Percentiles rank a stretch among this genome's conserved stretches.
Evolutionary conservation across 345 rosid genomes (phyloP).

Genomic region (Crucihimalaya himalaica): DNA sequence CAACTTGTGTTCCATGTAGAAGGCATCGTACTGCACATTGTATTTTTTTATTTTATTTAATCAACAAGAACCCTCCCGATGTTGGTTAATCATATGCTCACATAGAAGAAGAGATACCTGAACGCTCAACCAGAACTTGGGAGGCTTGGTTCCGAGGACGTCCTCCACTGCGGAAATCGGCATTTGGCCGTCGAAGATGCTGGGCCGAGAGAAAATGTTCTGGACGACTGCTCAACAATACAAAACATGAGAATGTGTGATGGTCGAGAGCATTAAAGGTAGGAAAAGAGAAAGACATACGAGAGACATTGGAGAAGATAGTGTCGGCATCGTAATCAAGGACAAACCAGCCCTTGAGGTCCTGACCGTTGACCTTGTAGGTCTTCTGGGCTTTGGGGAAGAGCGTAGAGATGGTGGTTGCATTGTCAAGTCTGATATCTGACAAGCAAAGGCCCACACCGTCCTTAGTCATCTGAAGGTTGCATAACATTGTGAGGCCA

Average conservation of each 20-base stretch:
- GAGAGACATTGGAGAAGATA: slow-evolving; percentile 45
- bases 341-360: slow-evolving; percentile 64
- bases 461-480: slow-evolving; percentile 72
- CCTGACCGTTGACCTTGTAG: slow-evolving; percentile 58
- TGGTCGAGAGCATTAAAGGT: not conserved
- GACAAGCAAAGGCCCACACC: slow-evolving; percentile 64
- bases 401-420: slow-evolving; percentile 48
- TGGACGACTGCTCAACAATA: slow-evolving; percentile 55
- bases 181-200: slow-evolving; percentile 50
- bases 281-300: slow-evolving; percentile 41
- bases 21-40: slow-evolving; percentile 61
- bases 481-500: slow-evolving; percentile 55
- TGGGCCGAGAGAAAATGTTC: slow-evolving; percentile 52
- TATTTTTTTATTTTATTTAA: slow-evolving; percentile 34
- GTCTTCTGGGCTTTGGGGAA: slow-evolving; percentile 47
- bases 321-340: slow-evolving; percentile 49
- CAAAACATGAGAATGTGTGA: slow-evolving; percentile 12
- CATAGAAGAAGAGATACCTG: slow-evolving; percentile 46
- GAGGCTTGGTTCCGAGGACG: slow-evolving; percentile 41
- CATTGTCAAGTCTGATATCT: slow-evolving; percentile 56
- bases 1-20: slow-evolving; percentile 67
- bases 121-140: slow-evolving; percentile 75
- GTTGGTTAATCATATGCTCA: slow-evolving; percentile 16
- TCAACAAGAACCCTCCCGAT: slow-evolving; percentile 29
- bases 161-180: slow-evolving; percentile 57